A percentile compares a stretch with the other conserved stretches of the same genome.
Evolutionary conservation across 208 protist species (phyloP).

Genomic region (Trypanosomatidae sp.): DNA sequence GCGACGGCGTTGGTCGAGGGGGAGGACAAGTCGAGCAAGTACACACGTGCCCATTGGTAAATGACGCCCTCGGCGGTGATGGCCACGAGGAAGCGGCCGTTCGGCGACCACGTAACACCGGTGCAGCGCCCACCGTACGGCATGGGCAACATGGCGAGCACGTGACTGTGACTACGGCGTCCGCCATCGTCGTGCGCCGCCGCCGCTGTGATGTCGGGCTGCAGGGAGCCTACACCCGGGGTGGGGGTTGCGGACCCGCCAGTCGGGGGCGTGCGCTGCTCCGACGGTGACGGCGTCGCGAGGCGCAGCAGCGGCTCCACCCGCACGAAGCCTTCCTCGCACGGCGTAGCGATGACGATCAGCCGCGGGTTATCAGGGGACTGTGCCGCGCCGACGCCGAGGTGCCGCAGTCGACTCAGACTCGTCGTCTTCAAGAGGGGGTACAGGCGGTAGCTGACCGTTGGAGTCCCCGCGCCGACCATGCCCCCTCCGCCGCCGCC

Average conservation of each 20-base stretch:
- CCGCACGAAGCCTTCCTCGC: constrained; percentile 68
- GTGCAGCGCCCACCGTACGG: constrained; percentile 55
- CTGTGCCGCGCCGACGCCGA: constrained; percentile 41
- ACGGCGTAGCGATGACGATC: constrained; percentile 42
- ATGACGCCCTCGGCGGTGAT: constrained; percentile 53
- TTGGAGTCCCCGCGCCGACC: neutral
- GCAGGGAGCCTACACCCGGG: neutral
- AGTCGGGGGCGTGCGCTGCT: neutral
- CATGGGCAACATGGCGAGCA: constrained; percentile 50
- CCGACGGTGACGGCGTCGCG: neutral
- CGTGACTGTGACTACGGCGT: constrained; percentile 12
- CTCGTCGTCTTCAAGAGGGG: constrained; percentile 38
- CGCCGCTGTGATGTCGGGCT: neutral
- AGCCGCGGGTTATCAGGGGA: constrained; percentile 44
- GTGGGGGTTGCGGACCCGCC: neutral
- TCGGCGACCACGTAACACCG: constrained; percentile 55
- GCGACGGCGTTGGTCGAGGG: neutral
- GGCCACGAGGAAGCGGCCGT: constrained; percentile 49
- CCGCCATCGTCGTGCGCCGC: neutral
- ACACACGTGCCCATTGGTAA: constrained; percentile 63
- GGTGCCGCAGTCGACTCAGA: constrained; percentile 49
- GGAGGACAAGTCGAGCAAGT: constrained; percentile 25
- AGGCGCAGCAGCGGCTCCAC: constrained; percentile 19
- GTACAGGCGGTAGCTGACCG: constrained; percentile 35
- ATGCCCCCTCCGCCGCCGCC: neutral